Conservation (phyloP, 2,329 filamentous ascomycete genomes). For the Trichoderma sp. region DNA sequence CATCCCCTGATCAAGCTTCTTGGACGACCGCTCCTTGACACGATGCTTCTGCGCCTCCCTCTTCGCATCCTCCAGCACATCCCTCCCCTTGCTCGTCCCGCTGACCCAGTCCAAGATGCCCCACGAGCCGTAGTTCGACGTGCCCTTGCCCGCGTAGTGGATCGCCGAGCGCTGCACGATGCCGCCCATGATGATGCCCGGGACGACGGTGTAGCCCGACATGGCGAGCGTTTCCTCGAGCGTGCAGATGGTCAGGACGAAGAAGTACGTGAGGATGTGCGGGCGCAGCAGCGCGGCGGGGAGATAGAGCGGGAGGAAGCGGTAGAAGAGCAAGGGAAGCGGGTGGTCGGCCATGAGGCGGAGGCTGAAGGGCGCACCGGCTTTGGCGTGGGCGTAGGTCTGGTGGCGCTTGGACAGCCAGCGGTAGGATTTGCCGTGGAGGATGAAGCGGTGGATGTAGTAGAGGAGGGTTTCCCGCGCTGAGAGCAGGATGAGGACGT, state of each 20-base stretch:
- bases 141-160: slow-evolving; percentile 55
- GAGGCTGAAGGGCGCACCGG: slow-evolving; percentile 63
- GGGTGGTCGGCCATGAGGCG: slow-evolving; percentile 71
- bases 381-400: slow-evolving; percentile 55
- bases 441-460: slow-evolving; percentile 70
- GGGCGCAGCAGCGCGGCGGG: slow-evolving; percentile 67
- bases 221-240: slow-evolving; percentile 68
- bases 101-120: slow-evolving; percentile 66
- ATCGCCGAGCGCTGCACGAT: slow-evolving; percentile 48
- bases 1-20: slow-evolving; percentile 42
- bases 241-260: slow-evolving; percentile 65
- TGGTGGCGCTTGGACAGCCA: slow-evolving; percentile 46
- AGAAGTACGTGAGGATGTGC: slow-evolving; percentile 72
- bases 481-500: slow-evolving; percentile 49
- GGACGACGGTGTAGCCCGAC: slow-evolving; percentile 67
- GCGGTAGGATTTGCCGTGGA: slow-evolving; percentile 59
- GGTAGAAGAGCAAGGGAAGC: slow-evolving; percentile 62
- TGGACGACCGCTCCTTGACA: slow-evolving; percentile 48
- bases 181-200: slow-evolving; percentile 58
- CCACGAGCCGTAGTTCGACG: slow-evolving; percentile 65
- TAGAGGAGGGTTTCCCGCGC: slow-evolving; percentile 68
- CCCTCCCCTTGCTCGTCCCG: slow-evolving; percentile 58
- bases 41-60: slow-evolving; percentile 63
- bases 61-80: slow-evolving; percentile 56
- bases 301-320: slow-evolving; percentile 67